These are phyloP conservation scores for Carpinus viminea DNA, from an alignment of 306 rosid genomes.

Conservation along the genomic window DNA sequence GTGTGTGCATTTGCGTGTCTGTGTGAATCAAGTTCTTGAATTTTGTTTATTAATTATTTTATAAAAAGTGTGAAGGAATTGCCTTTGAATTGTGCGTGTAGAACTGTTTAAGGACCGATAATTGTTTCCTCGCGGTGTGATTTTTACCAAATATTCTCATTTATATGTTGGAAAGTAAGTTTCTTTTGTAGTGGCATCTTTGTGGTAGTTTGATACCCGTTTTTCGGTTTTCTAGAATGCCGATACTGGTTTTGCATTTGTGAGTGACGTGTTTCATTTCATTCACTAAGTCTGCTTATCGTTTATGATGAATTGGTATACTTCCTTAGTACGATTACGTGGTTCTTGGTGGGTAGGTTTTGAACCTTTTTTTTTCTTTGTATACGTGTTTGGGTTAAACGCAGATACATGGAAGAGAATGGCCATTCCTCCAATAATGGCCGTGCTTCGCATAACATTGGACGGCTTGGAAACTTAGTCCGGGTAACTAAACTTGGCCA, in stretches of 20 bases:
- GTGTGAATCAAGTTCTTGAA: neutral
- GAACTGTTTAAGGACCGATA: neutral
- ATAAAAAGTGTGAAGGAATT: neutral
- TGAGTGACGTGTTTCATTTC: neutral
- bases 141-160: neutral
- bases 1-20: neutral
- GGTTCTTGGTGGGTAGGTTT: neutral
- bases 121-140: neutral
- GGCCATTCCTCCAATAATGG: slow-evolving; percentile 70
- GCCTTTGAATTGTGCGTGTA: neutral
- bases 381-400: slow-evolving; percentile 18
- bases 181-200: neutral
- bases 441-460: slow-evolving; percentile 77
- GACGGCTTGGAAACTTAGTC: slow-evolving; percentile 76
- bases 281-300: neutral
- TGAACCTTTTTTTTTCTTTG: neutral
- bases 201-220: neutral
- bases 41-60: neutral
- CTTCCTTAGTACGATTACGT: neutral
- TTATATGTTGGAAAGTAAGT: neutral
- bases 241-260: neutral
- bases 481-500: slow-evolving; percentile 56
- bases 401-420: slow-evolving; percentile 87
- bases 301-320: neutral
- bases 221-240: neutral